Percentiles rank a stretch among this genome's conserved stretches.
phyloP scores from a whole-genome alignment of 371 early-diverging fungal genomes.

The Mucor mucedo region DNA sequence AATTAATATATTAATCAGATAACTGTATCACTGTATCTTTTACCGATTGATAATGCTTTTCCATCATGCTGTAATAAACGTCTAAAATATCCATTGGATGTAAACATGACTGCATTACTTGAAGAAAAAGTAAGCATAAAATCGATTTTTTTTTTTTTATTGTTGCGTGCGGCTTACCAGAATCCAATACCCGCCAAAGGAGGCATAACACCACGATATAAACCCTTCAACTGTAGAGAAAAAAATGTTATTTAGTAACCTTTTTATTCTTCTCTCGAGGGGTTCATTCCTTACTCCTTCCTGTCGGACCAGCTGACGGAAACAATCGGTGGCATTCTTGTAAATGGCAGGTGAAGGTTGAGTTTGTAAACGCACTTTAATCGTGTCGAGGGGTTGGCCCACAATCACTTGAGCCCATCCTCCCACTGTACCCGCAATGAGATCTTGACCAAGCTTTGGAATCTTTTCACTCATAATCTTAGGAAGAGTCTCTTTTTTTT shows the following conservation, averaged over 20 bases:
- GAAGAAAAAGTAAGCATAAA: not conserved
- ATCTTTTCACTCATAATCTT: slow-evolving; percentile 18
- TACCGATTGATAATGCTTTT: slow-evolving; percentile 49
- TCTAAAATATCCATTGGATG: slow-evolving; percentile 77
- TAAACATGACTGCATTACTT: slow-evolving; percentile 86
- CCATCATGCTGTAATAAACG: slow-evolving; percentile 62
- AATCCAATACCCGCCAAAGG: slow-evolving; percentile 88
- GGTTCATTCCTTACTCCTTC: slow-evolving; percentile 70
- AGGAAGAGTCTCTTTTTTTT: no score
- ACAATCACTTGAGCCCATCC: slow-evolving; percentile 88
- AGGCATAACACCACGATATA: slow-evolving; percentile 85
- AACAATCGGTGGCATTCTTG: slow-evolving; percentile 74
- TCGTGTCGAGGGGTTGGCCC: slow-evolving; percentile 81
- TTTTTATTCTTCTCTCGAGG: not conserved
- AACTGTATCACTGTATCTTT: not conserved
- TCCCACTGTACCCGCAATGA: slow-evolving; percentile 84
- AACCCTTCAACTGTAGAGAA: slow-evolving; percentile 58
- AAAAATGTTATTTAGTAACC: not conserved
- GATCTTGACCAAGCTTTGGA: slow-evolving; percentile 64
- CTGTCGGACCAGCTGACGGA: slow-evolving; percentile 66
- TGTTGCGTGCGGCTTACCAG: slow-evolving; percentile 52
- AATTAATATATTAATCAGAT: no score
- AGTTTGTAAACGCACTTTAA: slow-evolving; percentile 87
- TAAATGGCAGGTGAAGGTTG: slow-evolving; percentile 74
- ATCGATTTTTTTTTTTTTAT: no score